Evolutionary conservation across 2,329 filamentous ascomycete genomes (phyloP).

Genomic region (Neobulgaria alba): DNA sequence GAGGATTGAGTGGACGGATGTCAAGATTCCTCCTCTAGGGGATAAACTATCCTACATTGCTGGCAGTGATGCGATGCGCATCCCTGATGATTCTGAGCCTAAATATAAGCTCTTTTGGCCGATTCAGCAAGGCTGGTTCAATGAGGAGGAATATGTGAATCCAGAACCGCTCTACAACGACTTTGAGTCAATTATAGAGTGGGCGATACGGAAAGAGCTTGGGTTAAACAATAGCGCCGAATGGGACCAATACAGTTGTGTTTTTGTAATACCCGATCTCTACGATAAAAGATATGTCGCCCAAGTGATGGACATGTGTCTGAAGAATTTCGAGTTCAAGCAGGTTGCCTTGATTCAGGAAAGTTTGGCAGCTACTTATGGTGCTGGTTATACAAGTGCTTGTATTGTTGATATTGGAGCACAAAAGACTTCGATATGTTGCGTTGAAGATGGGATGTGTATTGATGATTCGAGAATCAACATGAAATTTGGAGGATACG

Average conservation of each 20-base stretch:
- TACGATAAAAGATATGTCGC: slow-evolving; percentile 94
- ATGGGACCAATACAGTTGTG: slow-evolving; percentile 86
- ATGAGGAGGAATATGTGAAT: slow-evolving; percentile 79
- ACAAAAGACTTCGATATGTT: slow-evolving; percentile 94
- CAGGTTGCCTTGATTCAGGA: slow-evolving; percentile 93
- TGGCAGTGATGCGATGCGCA: slow-evolving; percentile 71
- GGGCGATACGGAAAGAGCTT: slow-evolving; percentile 78
- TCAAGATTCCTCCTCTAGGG: slow-evolving; percentile 59
- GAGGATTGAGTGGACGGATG: slow-evolving; percentile 91
- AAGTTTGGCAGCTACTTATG: slow-evolving; percentile 88
- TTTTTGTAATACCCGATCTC: slow-evolving; percentile 93
- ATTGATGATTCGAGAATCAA: slow-evolving; percentile 93
- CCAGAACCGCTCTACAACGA: slow-evolving; percentile 78
- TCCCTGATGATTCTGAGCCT: slow-evolving; percentile 81
- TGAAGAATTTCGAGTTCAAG: slow-evolving; percentile 83
- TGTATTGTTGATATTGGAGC: slow-evolving; percentile 96
- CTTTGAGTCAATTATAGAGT: slow-evolving; percentile 77
- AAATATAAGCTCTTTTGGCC: slow-evolving; percentile 93
- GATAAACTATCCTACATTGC: slow-evolving; percentile 58
- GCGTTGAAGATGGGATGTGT: slow-evolving; percentile 92
- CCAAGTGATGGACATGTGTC: slow-evolving; percentile 71
- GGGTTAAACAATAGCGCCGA: slow-evolving; percentile 69
- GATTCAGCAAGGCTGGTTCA: slow-evolving; percentile 75
- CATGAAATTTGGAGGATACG: slow-evolving; percentile 84
- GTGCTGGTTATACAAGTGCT: slow-evolving; percentile 85